Percentiles rank a stretch among this genome's conserved stretches.
These are phyloP conservation scores for Akanthomyces lecanii DNA, from an alignment of 2,329 filamentous ascomycete species.

Conservation along the genomic window DNA sequence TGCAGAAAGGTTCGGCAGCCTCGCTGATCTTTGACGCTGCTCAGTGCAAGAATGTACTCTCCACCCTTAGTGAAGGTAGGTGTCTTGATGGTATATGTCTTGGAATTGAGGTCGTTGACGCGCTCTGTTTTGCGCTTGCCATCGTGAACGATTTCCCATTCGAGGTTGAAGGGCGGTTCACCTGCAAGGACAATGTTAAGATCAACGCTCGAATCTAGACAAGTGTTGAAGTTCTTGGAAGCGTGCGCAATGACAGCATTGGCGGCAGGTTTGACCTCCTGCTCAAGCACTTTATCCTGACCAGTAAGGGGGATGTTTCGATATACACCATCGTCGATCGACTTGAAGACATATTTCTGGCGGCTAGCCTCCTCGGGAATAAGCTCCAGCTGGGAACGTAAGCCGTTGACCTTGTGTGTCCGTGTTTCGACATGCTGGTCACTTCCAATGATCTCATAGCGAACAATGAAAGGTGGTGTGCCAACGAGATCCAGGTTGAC, in stretches of 20 bases:
- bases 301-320: conserved; percentile 58
- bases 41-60: conserved; percentile 83
- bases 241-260: conserved; percentile 65
- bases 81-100: conserved; percentile 69
- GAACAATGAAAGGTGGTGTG: conserved; percentile 83
- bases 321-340: conserved; percentile 81
- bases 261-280: conserved; percentile 89
- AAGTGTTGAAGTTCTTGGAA: conserved; percentile 59
- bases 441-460: conserved; percentile 67
- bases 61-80: conserved; percentile 72
- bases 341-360: conserved; percentile 81
- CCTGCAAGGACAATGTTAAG: conserved; percentile 73
- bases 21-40: conserved; percentile 79
- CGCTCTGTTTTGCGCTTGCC: conserved; percentile 73
- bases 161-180: conserved; percentile 80
- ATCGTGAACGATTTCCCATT: conserved; percentile 90
- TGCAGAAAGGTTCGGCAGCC: conserved; percentile 83
- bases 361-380: conserved; percentile 75
- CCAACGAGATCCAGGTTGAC: conserved; percentile 88
- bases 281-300: conserved; percentile 64
- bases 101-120: conserved; percentile 57
- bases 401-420: conserved; percentile 57
- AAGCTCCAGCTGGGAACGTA: conserved; percentile 80
- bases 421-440: conserved; percentile 49
- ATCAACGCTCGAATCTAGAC: conserved; percentile 75